Percentiles rank a stretch among this genome's conserved stretches.
These are phyloP conservation scores for Dentipellis fragilis DNA, from an alignment of 768 basidiomycete genomes.

Conservation along the genomic window DNA sequence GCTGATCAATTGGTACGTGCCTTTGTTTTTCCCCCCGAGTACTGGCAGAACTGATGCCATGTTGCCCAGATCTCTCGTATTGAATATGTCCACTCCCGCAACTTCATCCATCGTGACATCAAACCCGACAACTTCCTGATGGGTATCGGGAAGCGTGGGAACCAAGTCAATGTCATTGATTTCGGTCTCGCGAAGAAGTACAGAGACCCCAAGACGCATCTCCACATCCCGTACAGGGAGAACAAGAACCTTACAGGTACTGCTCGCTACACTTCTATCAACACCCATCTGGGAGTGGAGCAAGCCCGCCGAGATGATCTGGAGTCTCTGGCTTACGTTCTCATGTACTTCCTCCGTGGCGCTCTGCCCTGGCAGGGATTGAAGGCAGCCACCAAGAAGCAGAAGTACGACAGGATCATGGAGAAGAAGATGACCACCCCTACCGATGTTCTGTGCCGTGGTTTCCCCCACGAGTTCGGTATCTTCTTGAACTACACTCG, in stretches of 20 bases:
- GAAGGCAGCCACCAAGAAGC: conserved; percentile 99
- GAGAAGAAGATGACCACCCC: conserved; percentile 99
- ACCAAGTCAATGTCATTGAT: conserved; percentile 98
- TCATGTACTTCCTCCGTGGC: conserved; percentile 99
- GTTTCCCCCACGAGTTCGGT: conserved; percentile 99
- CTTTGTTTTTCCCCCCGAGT: background rate
- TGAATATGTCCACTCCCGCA: conserved; percentile 98
- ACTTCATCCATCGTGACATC: conserved; percentile 97
- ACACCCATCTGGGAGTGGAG: conserved; percentile 97
- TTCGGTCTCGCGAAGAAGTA: conserved; percentile 99
- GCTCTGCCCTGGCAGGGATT: conserved; percentile 98
- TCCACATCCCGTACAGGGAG: conserved; percentile 99
- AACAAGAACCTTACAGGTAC: conserved; percentile 99
- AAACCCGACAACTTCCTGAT: conserved; percentile 99
- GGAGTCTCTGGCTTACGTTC: conserved; percentile 95
- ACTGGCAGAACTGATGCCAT: conserved; percentile 6
- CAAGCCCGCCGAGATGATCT: conserved; percentile 97
- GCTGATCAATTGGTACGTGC: conserved; percentile 87
- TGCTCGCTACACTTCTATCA: conserved; percentile 98
- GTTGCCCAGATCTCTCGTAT: conserved; percentile 81
- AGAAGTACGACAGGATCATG: conserved; percentile 99
- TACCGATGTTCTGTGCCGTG: conserved; percentile 92
- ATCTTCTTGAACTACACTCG: conserved; percentile 99
- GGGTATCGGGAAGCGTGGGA: conserved; percentile 99
- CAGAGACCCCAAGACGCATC: conserved; percentile 98